Base-by-base conservation (phyloP, 2,329 filamentous ascomycete species). In the Ophiostoma ips region DNA sequence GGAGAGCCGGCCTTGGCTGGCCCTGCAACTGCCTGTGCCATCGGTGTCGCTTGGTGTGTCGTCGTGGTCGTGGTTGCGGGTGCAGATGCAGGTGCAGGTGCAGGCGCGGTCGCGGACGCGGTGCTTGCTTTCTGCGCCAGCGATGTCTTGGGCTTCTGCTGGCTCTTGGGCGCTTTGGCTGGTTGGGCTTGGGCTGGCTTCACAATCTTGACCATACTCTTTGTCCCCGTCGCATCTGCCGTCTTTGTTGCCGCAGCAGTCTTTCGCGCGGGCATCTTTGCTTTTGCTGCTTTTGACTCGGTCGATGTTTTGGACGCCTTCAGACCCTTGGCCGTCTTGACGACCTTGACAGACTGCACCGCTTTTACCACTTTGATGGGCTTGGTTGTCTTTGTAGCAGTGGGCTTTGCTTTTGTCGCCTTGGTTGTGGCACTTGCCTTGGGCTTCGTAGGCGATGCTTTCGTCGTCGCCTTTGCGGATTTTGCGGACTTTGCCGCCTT, bases 311-410 rank as follows among this genome's bases (percentile, higher is more conserved):
- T 38, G 35, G 46, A 36, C 8, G 49, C 51, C 35, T 52, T 50
- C n/a, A 48, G 18, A 11, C 44, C 46, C 30, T 48, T 52, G 5
- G 46, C 37, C 5, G 49, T 48, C 21, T 66, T 70, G 5, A 63
- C 62, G 1, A 57, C 58, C 55, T 67, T 69, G 5, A 59, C 60
- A 8, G 59, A 59, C 52, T 66, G 64, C 8, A 34, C 40, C 1
- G 45, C 46, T 21, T 51, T 51, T 3, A 48, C 38, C 4, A 11
- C 30, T 34, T 50, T 52, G 37, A 34, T 30, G 3, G 24, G 46
- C 12, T 48, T 46, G n/a, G 37, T 10, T 8, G 21, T 21, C 35
- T 49, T 46, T n/a, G 34, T 35, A 3, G 38, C 13, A 19, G 37
- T 37, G 31, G 51, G 12, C 6, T 36, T 31, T n/a, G 33, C 3